Base-by-base conservation (phyloP, 2,329 filamentous ascomycete genomes). In the Lecanicillium sp. region DNA sequence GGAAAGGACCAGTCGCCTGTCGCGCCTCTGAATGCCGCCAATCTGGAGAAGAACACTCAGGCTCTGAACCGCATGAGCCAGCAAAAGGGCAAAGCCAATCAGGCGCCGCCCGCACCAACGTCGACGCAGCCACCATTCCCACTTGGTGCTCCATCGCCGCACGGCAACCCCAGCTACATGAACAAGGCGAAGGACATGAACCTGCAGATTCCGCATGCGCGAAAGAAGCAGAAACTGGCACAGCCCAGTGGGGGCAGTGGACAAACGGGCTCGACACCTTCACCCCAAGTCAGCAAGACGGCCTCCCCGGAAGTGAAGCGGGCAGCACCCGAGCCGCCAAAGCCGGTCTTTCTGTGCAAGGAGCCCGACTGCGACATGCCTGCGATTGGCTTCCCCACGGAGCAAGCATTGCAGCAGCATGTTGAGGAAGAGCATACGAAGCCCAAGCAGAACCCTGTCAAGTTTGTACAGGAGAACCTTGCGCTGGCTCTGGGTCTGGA, bases 371-470 rank as follows among this genome's bases (percentile, higher is more conserved):
- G 78, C 48, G 73, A 78, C 19, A 62, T 63, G 45, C 64, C 67
- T 8, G 53, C 50, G 3, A 57, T 62, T 11, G 70, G 67, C 0
- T 80, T 80, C 47, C 50, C 65, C 3, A 74, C 58, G 6, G 71
- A 80, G 45, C 72, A 78, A 46, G 67, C 67, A 11, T 61, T 70
- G 35, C 65, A 68, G 38, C 51, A 57, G 9, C 78, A 82, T 48
- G 56, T 67, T 7, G 62, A 73, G n/a, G 71, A 80, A 41, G 75
- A 80, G 51, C 78, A 82, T 46, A 57, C 66, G 16, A 71, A 68
- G 51, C 76, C 76, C 5, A 58, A 62, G 30, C 62, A 74, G 44
- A 60, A 81, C 42, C 75, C 78, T 3, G 31, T 66, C 40, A 71
- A 70, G 45, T 82, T 70, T 49, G 58, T 64, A 13, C 50, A 62